Conservation (phyloP, 768 basidiomycete species). For the Collybia mongolica region DNA sequence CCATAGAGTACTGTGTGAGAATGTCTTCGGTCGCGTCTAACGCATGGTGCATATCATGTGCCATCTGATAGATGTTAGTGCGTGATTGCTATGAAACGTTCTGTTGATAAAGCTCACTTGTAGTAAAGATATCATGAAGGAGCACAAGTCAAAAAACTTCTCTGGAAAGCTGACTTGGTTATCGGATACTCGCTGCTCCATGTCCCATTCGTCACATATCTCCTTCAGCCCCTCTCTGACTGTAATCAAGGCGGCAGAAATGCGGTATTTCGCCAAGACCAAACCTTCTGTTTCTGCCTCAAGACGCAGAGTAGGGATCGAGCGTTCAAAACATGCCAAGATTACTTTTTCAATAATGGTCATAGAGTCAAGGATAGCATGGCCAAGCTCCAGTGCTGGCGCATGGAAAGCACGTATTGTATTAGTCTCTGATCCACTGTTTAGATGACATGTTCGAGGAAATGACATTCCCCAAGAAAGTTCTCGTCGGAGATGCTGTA, state of each 20-base stretch:
- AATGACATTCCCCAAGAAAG: conserved; percentile 39
- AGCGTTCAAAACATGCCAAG: conserved; percentile 23
- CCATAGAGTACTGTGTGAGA: conserved; percentile 26
- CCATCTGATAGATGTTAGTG: conserved; percentile 31
- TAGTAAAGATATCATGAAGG: conserved; percentile 42
- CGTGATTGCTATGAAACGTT: neutral
- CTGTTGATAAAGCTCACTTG: conserved; percentile 28
- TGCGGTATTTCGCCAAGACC: conserved; percentile 13
- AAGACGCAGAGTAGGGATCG: conserved; percentile 2
- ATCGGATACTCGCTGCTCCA: conserved; percentile 18
- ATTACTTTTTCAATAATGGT: conserved; percentile 31
- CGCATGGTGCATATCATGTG: conserved; percentile 34
- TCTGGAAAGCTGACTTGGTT: conserved; percentile 19
- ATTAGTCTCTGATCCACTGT: conserved; percentile 6
- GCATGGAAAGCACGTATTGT: conserved; percentile 19
- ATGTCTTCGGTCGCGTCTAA: conserved; percentile 30
- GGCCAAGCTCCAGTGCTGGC: conserved; percentile 31
- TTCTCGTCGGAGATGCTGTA: conserved; percentile 39
- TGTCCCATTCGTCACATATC: conserved; percentile 29
- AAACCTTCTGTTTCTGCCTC: conserved; percentile 13
- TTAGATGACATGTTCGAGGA: conserved; percentile 8
- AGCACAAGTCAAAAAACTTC: conserved; percentile 32
- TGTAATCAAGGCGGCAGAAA: conserved; percentile 18
- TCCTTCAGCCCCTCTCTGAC: conserved; percentile 28
- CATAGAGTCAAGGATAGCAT: conserved; percentile 32